Percentiles rank a stretch among this genome's conserved stretches.
Evolutionary conservation across 306 rosid genomes (phyloP).

Genomic region (Quercus ilex): DNA sequence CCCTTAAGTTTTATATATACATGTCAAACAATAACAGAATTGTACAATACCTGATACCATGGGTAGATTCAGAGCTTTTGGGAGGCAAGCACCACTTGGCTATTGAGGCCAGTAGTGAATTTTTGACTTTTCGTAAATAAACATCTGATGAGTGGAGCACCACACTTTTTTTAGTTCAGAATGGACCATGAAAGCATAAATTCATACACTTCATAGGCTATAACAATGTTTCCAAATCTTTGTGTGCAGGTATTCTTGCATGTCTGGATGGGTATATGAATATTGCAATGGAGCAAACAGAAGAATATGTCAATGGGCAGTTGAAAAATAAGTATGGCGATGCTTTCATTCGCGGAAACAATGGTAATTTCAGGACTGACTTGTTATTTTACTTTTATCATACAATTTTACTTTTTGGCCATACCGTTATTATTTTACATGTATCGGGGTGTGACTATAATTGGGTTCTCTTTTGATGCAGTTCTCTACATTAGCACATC

Average conservation of each 20-base stretch:
- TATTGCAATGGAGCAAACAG: conserved; percentile 99
- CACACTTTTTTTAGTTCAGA: neutral
- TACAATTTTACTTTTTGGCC: neutral
- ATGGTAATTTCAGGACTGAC: conserved; percentile 42
- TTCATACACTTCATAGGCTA: neutral
- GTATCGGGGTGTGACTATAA: neutral
- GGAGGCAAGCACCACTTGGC: neutral
- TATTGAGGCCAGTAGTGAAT: neutral
- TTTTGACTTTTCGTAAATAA: neutral
- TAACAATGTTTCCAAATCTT: conserved; percentile 16
- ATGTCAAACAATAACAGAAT: neutral
- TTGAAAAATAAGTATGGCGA: conserved; percentile 94
- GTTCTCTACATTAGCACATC: too few species aligned
- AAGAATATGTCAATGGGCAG: conserved; percentile 92
- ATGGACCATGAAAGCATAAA: neutral
- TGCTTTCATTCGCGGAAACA: conserved; percentile 93
- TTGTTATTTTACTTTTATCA: neutral
- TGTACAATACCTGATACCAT: neutral
- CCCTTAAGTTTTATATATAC: neutral
- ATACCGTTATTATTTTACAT: neutral
- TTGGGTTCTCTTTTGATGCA: too few species aligned
- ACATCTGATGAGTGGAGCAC: neutral
- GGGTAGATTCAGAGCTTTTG: neutral
- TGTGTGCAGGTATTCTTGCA: conserved; percentile 77
- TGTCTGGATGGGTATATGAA: conserved; percentile 95